Evolutionary conservation across 768 basidiomycete genomes (phyloP).

Genomic region (Termitomyces sp.): DNA sequence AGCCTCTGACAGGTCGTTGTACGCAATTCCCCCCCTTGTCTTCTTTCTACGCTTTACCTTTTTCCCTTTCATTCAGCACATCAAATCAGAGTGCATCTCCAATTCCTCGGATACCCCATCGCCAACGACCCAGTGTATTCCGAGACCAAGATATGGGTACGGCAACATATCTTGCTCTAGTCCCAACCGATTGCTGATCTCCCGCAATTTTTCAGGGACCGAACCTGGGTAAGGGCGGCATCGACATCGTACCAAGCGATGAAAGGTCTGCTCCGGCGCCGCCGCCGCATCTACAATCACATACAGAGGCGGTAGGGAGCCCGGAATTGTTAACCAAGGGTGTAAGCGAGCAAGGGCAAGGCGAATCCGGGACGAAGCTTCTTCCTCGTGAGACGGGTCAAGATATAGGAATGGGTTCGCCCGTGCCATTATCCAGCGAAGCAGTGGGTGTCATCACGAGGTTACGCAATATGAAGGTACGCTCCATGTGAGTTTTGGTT

Average conservation of each 20-base stretch:
- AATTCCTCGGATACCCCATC: constrained; percentile 90
- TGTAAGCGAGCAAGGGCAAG: constrained; percentile 8
- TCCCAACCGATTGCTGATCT: constrained; percentile 1
- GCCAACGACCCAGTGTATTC: constrained; percentile 96
- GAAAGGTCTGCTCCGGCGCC: constrained; percentile 62
- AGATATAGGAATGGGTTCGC: constrained; percentile 86
- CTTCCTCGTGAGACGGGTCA: constrained; percentile 83
- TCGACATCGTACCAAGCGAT: constrained; percentile 69
- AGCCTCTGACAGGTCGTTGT: constrained; percentile 92
- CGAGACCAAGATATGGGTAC: constrained; percentile 72
- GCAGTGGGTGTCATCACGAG: constrained; percentile 77
- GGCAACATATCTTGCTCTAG: constrained; percentile 1
- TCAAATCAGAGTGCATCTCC: constrained; percentile 95
- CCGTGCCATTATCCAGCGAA: constrained; percentile 72
- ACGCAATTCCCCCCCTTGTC: constrained; percentile 28
- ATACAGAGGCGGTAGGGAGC: constrained; percentile 35
- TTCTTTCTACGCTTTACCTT: constrained; percentile 2
- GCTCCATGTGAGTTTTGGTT: constrained; percentile 6
- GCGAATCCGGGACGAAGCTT: constrained; percentile 30
- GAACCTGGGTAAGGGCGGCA: constrained; percentile 72
- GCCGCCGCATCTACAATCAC: constrained; percentile 40
- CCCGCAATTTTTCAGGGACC: constrained; percentile 46
- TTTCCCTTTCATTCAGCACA: constrained; percentile 67
- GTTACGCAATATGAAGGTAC: constrained; percentile 79
- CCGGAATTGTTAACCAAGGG: constrained; percentile 40